Evolutionary conservation across 495 filamentous ascomycete genomes (phyloP), one percentile per base, ranked within the genome.

Genomic region (Xylaria castorea): DNA sequence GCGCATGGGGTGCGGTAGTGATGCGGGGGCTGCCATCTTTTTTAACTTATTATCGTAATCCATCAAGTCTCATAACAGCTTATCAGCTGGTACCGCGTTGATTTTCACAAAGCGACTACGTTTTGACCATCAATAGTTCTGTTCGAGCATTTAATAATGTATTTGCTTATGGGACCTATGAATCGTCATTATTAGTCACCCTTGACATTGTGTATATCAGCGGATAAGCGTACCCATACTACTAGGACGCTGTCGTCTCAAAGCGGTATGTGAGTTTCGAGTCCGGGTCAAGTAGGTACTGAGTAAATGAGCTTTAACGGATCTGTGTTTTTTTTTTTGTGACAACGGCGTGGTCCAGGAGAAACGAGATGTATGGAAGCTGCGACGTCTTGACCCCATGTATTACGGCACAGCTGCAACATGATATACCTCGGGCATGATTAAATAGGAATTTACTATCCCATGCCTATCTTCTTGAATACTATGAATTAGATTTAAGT

Each of bases 1-100:
- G 8, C 53, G 55, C 3, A 61, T 16, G 1, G 51, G 12, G 36
- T 51, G 18, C 3, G 46, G 25, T 27, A 53, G 22, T 44, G 2
- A 25, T 32, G 46, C 64, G 22, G 64, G 32, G 27, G n/a, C 20
- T 1, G 40, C 53, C 67, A 69, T 69, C 36, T 20, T 69, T n/a
- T 44, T 22, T n/a, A 3, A 55, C 32, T 22, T 44, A 11, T 3
- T 44, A 30, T 46, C 46, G 38, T 30, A 22, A 4, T 42, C n/a
- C 4, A 25, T 16, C 12, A 14, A 40, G 18, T 14, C 11, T 44
- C 38, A 1, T 27, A 8, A 25, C 22, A 12, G 22, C 38, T 25
- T 14, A 16, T 1, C 38, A 42, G 38, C 38, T 42, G 1, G 4
- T 20, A 57, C 27, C 1, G 25, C 2, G 22, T n/a, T 2, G 30